phyloP scores from a whole-genome alignment of 2,329 filamentous ascomycete genomes.

The Cercospora beticola region DNA sequence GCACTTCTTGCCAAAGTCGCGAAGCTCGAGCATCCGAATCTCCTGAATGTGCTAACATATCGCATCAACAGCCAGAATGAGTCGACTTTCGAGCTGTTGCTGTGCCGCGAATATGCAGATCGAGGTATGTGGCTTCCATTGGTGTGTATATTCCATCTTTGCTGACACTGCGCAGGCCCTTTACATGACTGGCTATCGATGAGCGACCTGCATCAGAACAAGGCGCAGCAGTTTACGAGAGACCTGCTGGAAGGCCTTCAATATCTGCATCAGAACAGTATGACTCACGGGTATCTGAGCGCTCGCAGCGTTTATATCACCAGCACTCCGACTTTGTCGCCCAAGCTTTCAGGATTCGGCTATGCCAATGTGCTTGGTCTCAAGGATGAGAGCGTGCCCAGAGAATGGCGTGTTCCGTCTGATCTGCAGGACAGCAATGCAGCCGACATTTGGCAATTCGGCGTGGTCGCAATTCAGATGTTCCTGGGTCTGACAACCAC shows the following conservation, averaged over 20 bases:
- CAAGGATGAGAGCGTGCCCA: slow-evolving; percentile 14
- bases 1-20: slow-evolving; percentile 67
- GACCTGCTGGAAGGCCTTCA: slow-evolving; percentile 86
- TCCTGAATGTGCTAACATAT: slow-evolving; percentile 76
- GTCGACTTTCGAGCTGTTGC: slow-evolving; percentile 25
- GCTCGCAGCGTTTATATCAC: slow-evolving; percentile 27
- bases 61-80: slow-evolving; percentile 30
- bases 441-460: slow-evolving; percentile 93
- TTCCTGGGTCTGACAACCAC: slow-evolving; percentile 78
- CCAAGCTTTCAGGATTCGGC: slow-evolving; percentile 72
- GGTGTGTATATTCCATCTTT: background rate
- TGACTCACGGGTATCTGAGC: slow-evolving; percentile 61
- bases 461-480: slow-evolving; percentile 90
- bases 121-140: slow-evolving; percentile 9
- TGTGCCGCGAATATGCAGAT: slow-evolving; percentile 34
- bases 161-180: slow-evolving; percentile 55
- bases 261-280: slow-evolving; percentile 79
- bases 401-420: slow-evolving; percentile 27
- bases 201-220: slow-evolving; percentile 67
- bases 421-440: slow-evolving; percentile 50
- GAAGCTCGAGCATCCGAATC: slow-evolving; percentile 69
- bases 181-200: slow-evolving; percentile 79
- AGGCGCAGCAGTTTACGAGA: slow-evolving; percentile 84
- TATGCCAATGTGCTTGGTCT: slow-evolving; percentile 67
- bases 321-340: slow-evolving; percentile 34